Conservation (phyloP, 768 basidiomycete species). For the Hydnum rufescens region DNA sequence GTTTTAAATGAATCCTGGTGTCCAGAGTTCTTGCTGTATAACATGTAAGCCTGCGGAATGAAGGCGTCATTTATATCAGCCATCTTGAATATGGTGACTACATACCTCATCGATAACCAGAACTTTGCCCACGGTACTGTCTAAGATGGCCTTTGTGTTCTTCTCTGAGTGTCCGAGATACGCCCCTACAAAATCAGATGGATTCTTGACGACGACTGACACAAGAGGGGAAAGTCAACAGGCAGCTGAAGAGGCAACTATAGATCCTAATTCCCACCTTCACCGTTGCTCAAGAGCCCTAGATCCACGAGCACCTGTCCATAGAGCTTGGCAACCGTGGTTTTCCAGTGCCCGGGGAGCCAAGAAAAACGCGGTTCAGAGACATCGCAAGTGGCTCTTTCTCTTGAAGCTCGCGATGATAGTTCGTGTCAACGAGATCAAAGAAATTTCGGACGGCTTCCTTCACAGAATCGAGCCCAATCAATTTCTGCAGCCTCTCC, state of each 20-base stretch:
- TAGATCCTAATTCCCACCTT: too few relatives aligned
- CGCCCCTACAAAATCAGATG: conserved; percentile 45
- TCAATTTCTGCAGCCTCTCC: conserved; percentile 30
- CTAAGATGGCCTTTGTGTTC: conserved; percentile 44
- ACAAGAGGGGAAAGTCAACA: neutral
- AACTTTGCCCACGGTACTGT: conserved; percentile 40
- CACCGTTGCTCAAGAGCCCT: conserved; percentile 47
- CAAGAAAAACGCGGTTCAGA: conserved; percentile 45
- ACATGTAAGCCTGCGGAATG: too few relatives aligned
- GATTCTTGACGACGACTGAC: conserved; percentile 44
- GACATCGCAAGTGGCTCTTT: conserved; percentile 32
- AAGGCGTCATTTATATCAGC: too few relatives aligned
- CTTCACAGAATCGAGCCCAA: conserved; percentile 40
- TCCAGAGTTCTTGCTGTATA: conserved; percentile 27
- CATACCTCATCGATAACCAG: conserved; percentile 53
- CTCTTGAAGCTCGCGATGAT: conserved; percentile 37
- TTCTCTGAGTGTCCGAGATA: conserved; percentile 39
- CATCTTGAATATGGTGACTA: neutral
- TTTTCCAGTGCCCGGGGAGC: conserved; percentile 52
- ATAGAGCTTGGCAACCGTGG: conserved; percentile 45
- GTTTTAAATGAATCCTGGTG: conserved; percentile 29
- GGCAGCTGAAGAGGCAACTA: too few relatives aligned
- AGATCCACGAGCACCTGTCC: conserved; percentile 42
- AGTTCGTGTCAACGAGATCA: conserved; percentile 30
- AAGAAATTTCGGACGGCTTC: conserved; percentile 30